Evolutionary conservation across 176 grass and related monocot genomes (phyloP), one percentile per base, ranked within the genome.

Genomic region (Zizania latifolia): DNA sequence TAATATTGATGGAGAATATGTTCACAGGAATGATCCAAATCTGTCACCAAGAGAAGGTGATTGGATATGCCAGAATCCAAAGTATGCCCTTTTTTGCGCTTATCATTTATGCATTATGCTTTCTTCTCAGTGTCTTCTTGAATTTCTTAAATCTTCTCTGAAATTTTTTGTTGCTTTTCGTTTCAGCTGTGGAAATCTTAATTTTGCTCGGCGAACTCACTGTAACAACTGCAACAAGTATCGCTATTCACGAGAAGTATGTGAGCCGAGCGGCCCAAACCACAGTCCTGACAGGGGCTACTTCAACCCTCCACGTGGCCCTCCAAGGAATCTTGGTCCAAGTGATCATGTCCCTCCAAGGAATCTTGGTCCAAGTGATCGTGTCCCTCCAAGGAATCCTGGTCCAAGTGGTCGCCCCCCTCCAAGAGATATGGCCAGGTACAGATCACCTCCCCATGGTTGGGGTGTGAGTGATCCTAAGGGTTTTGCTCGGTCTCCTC

Each of bases 21-120:
- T 92, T 76, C 91, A 94, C 65, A 81, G 92, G 80, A 99, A 99
- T 86, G 96, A 99, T 68, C 92, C 96, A 57, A 99, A 99, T 66
- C 85, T 95, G 40, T 92, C 92, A 2, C 96, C 89, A 78, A 88
- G 92, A 72, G 96, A 94, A 95, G 96, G 96, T 27, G 96, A 99
- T 71, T 95, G 89, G 89, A 95, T 95, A 86, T 99, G 92, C 70
- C 87, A 92, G 73, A 95, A 92, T 69, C 84, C 92, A 0, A 82
- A 76, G 95, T 99, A 92, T 76, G 61, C 45, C 54, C 58, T 64
- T 55, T 78, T 68, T 78, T 68, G 33, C 38, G 2, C 19, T 41
- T 81, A 28, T 54, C 17, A 24, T 46, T 50, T 68, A 57, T 14
- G 1, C 27, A 72, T 6, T 10, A 9, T 19, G 15, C 35, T 75